Conservation (phyloP, 1,139 yeast genomes). For the Geotrichum cucujoidarum region DNA sequence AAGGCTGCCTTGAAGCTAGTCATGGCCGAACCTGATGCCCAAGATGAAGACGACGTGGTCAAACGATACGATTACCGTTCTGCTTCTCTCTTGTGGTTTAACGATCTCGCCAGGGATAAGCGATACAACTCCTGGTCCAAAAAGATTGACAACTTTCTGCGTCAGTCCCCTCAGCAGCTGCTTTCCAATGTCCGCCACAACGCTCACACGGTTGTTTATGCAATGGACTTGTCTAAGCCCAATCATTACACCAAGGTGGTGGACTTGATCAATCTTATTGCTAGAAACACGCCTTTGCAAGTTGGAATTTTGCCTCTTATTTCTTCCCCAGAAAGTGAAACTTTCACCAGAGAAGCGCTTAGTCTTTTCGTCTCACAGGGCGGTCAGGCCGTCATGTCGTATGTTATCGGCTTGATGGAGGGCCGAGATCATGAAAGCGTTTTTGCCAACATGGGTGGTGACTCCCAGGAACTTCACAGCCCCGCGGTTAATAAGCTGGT, state of each 20-base stretch:
- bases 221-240: slow-evolving; percentile 52
- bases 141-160: slow-evolving; percentile 39
- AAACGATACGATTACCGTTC: slow-evolving; percentile 45
- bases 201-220: slow-evolving; percentile 69
- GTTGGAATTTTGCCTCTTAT: slow-evolving; percentile 70
- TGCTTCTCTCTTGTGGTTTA: slow-evolving; percentile 59
- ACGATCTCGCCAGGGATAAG: slow-evolving; percentile 64
- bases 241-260: slow-evolving; percentile 7
- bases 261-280: slow-evolving; percentile 29
- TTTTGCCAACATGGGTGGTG: slow-evolving; percentile 22
- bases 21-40: slow-evolving; percentile 16
- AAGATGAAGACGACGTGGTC: slow-evolving; percentile 17
- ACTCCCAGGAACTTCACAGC: slow-evolving; percentile 17
- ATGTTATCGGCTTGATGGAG: slow-evolving; percentile 27
- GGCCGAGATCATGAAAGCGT: slow-evolving; percentile 23
- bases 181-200: slow-evolving; percentile 70
- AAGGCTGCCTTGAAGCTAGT: slow-evolving; percentile 21
- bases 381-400: slow-evolving; percentile 28
- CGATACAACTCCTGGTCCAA: slow-evolving; percentile 47
- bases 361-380: slow-evolving; percentile 34
- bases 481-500: slow-evolving; percentile 23
- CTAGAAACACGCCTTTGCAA: slow-evolving; percentile 65
- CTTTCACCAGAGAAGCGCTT: slow-evolving; percentile 38
- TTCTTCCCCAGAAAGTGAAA: slow-evolving; percentile 26
- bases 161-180: slow-evolving; percentile 45